Evolutionary conservation across 208 protist species (phyloP).

Genomic region (Angomonas ambiguus): DNA sequence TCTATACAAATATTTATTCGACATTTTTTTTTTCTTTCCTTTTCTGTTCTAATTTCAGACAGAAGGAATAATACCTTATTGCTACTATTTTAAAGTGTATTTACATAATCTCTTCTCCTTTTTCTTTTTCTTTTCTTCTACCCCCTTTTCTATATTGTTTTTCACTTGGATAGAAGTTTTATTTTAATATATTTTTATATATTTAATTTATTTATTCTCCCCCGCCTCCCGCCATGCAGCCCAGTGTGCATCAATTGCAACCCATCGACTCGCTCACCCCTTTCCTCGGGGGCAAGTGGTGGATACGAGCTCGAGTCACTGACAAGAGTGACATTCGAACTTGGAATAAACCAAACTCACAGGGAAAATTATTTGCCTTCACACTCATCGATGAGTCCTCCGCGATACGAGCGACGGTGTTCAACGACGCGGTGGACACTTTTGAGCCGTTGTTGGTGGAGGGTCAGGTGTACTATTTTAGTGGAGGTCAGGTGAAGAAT

Average conservation of each 20-base stretch:
- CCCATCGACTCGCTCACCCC: conserved; percentile 91
- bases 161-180: background rate
- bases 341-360: conserved; percentile 90
- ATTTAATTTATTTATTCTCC: conserved; percentile 3
- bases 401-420: conserved; percentile 88
- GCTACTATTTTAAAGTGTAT: background rate
- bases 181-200: background rate
- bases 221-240: conserved; percentile 27
- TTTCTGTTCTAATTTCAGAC: too few species aligned
- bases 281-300: conserved; percentile 86
- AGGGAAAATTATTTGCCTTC: conserved; percentile 90
- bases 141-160: background rate
- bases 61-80: background rate
- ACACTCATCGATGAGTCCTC: conserved; percentile 88
- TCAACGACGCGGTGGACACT: conserved; percentile 89
- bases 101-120: background rate
- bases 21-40: conserved; percentile 3
- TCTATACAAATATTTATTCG: background rate
- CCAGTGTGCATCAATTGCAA: conserved; percentile 77
- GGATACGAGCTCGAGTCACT: conserved; percentile 86
- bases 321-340: conserved; percentile 90
- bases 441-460: conserved; percentile 85
- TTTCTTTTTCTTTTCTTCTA: background rate
- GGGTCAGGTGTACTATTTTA: conserved; percentile 90
- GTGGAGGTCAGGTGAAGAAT: conserved; percentile 89